phyloP scores from a whole-genome alignment of 495 filamentous ascomycete species.

The Copromyces sp. region DNA sequence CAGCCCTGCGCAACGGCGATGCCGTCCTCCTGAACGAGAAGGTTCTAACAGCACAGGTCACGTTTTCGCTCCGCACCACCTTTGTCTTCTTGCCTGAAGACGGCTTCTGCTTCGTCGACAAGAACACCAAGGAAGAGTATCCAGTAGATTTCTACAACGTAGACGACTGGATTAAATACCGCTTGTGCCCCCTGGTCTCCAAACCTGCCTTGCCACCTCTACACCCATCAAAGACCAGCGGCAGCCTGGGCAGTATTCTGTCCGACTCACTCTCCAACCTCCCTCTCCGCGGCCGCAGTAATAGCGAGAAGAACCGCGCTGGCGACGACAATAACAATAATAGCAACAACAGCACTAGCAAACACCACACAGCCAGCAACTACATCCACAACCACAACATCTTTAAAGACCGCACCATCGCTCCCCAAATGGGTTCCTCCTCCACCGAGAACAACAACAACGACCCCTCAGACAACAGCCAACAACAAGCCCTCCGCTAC shows the following conservation, averaged over 20 bases:
- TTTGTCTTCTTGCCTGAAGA: slow-evolving; percentile 82
- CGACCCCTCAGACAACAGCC: slow-evolving; percentile 6
- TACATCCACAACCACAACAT: neutral
- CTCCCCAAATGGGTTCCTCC: slow-evolving; percentile 37
- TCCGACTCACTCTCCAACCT: slow-evolving; percentile 20
- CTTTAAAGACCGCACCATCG: slow-evolving; percentile 34
- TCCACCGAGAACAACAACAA: slow-evolving; percentile 27
- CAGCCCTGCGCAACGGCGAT: slow-evolving; percentile 82
- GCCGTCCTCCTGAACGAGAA: slow-evolving; percentile 82
- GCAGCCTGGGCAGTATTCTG: slow-evolving; percentile 28
- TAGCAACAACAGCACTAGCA: neutral
- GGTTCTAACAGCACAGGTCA: slow-evolving; percentile 87
- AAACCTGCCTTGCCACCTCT: slow-evolving; percentile 44
- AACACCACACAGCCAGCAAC: neutral
- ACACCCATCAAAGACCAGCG: slow-evolving; percentile 18
- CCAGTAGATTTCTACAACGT: slow-evolving; percentile 76
- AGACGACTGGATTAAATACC: slow-evolving; percentile 69
- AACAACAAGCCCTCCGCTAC: slow-evolving; percentile 48
- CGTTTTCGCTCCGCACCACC: slow-evolving; percentile 82
- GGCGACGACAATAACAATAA: neutral
- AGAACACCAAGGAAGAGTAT: slow-evolving; percentile 69
- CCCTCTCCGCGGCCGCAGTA: slow-evolving; percentile 18
- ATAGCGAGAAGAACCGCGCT: slow-evolving; percentile 14
- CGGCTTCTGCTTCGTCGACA: slow-evolving; percentile 82
- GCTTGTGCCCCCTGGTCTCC: slow-evolving; percentile 66